Percentiles rank a stretch among this genome's conserved stretches.
phyloP scores from a whole-genome alignment of 805 yeast genomes.

The Sugiyamaella qingdaonensis region DNA sequence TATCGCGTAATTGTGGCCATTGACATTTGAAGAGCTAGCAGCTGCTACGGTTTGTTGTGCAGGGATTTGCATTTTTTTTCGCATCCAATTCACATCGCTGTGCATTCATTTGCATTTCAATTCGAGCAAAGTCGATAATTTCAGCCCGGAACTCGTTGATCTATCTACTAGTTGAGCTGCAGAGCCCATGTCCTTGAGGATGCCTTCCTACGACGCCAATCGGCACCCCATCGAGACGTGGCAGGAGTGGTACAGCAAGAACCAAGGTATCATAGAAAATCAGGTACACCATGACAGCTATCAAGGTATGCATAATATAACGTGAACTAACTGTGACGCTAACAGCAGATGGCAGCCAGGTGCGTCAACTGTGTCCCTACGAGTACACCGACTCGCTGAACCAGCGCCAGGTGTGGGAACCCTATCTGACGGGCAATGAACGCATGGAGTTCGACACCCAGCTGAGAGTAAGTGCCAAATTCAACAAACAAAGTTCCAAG shows the following conservation, averaged over 20 bases:
- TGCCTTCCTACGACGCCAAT: constrained; percentile 21
- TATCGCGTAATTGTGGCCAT: too few relatives aligned
- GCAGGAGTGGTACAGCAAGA: constrained; percentile 29
- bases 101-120: too few relatives aligned
- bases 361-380: constrained; percentile 25
- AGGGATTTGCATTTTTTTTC: too few relatives aligned
- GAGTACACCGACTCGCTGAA: constrained; percentile 30
- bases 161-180: too few relatives aligned
- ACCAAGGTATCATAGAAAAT: constrained; percentile 16
- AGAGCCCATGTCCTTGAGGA: constrained; percentile 3
- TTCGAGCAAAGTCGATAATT: too few relatives aligned
- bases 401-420: constrained; percentile 30
- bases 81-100: too few relatives aligned
- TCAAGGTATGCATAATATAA: not conserved
- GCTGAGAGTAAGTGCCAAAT: constrained; percentile 20
- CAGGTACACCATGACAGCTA: constrained; percentile 16
- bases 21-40: too few relatives aligned
- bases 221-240: constrained; percentile 30
- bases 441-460: constrained; percentile 29
- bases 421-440: constrained; percentile 28
- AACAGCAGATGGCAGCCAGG: constrained; percentile 5
- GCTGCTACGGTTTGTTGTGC: too few relatives aligned
- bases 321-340: not conserved
- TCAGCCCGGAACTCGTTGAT: too few relatives aligned
- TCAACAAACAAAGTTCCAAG: not conserved